phyloP scores from a whole-genome alignment of 805 yeast genomes.

The Candida orba region DNA sequence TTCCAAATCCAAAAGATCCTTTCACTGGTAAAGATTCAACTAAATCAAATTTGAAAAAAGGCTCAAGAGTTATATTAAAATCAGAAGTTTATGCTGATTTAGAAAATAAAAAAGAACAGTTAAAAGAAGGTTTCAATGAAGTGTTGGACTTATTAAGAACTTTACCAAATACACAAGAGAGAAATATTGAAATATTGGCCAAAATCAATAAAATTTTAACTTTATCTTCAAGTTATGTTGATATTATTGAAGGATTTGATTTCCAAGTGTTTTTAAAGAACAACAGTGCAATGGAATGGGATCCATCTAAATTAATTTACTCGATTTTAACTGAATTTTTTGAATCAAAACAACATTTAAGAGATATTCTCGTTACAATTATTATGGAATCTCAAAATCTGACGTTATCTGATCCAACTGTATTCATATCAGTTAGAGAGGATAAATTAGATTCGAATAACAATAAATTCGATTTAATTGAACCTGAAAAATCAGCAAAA shows the following conservation, averaged over 20 bases:
- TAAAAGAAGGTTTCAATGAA: constrained; percentile 34
- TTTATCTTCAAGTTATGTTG: constrained; percentile 40
- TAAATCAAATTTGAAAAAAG: constrained; percentile 11
- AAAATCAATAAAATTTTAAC: constrained; percentile 47
- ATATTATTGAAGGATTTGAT: constrained; percentile 53
- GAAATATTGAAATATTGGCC: constrained; percentile 49
- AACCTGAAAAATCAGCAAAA: constrained; percentile 43
- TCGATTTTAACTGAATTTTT: constrained; percentile 58
- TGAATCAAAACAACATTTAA: constrained; percentile 65
- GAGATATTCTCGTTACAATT: constrained; percentile 49
- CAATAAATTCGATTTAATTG: constrained; percentile 28
- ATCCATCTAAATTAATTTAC: constrained; percentile 23
- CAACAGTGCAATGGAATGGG: constrained; percentile 13
- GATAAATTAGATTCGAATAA: constrained; percentile 32
- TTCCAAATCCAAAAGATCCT: constrained; percentile 29
- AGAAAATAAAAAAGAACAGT: constrained; percentile 29
- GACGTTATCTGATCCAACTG: constrained; percentile 69
- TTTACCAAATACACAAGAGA: constrained; percentile 29
- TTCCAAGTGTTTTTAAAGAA: constrained; percentile 41
- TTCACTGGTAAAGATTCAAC: constrained; percentile 20
- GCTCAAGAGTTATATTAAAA: constrained; percentile 43
- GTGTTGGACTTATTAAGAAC: constrained; percentile 35
- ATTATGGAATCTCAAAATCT: constrained; percentile 64
- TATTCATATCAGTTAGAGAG: constrained; percentile 55
- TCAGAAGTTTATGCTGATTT: constrained; percentile 38